Conservation (phyloP, 371 early-diverging fungal species). For the Rhizopus microsporus region DNA sequence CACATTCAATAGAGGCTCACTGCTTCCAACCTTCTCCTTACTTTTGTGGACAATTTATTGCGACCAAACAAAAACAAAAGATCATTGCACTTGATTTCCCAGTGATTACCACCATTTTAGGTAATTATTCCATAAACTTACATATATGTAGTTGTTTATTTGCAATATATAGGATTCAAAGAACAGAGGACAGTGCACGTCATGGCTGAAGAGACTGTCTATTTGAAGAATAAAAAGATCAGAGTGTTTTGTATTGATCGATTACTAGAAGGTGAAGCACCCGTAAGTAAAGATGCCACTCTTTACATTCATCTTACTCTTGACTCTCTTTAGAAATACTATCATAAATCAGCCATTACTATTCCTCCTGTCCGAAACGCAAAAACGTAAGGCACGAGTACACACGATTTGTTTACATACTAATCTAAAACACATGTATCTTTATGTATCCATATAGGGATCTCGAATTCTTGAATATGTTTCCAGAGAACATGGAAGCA, state of each 20-base stretch:
- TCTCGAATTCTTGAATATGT: constrained; percentile 58
- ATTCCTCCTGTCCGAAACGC: constrained; percentile 55
- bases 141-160: background rate
- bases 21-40: constrained; percentile 63
- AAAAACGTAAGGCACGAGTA: constrained; percentile 40
- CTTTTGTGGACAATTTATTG: constrained; percentile 57
- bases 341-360: constrained; percentile 31
- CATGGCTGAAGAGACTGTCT: constrained; percentile 56
- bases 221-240: constrained; percentile 49
- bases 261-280: constrained; percentile 58
- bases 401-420: background rate
- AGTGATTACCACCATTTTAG: constrained; percentile 39
- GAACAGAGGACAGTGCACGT: constrained; percentile 56
- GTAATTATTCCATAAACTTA: constrained; percentile 23
- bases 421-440: constrained; percentile 6
- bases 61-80: constrained; percentile 52
- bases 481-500: constrained; percentile 54
- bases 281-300: constrained; percentile 18
- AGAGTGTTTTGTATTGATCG: constrained; percentile 52
- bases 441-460: constrained; percentile 39
- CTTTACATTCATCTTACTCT: background rate
- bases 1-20: constrained; percentile 51
- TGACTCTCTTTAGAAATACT: constrained; percentile 23
- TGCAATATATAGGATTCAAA: constrained; percentile 44
- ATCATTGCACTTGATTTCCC: constrained; percentile 57